Evolutionary conservation across 345 rosid species (phyloP).

Genomic region (Citrus unshiu): DNA sequence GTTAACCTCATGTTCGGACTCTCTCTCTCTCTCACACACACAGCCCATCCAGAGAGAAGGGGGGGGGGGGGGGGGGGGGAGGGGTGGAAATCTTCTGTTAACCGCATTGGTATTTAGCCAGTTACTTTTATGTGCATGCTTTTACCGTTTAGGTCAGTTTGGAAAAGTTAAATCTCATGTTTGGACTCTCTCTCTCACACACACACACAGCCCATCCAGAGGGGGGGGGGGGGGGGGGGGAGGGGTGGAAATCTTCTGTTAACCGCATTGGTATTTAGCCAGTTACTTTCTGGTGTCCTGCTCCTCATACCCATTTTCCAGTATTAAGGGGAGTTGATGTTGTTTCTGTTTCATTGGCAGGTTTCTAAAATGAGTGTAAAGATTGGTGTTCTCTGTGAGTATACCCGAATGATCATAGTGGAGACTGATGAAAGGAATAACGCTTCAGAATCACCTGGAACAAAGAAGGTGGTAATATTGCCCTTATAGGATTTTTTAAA

Average conservation of each 20-base stretch:
- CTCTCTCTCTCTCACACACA: too few species aligned
- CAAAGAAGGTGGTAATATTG: constrained; percentile 35
- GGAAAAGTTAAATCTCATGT: background rate
- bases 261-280: background rate
- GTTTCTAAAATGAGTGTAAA: constrained; percentile 62
- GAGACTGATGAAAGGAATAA: constrained; percentile 43
- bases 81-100: background rate
- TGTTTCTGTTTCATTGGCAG: constrained; percentile 31
- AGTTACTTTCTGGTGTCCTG: background rate
- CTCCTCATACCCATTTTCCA: background rate
- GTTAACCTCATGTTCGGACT: background rate
- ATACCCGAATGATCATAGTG: constrained; percentile 57
- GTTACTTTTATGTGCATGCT: background rate
- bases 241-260: too few species aligned
- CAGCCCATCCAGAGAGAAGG: too few species aligned
- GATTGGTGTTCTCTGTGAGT: constrained; percentile 59
- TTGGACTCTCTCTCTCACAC: background rate
- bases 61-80: too few species aligned
- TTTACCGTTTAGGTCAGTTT: background rate
- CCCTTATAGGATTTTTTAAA: background rate
- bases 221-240: too few species aligned
- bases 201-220: too few species aligned
- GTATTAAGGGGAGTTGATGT: background rate
- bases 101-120: background rate
- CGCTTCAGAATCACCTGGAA: constrained; percentile 28